Base-by-base conservation (phyloP, 257 asterid species). In the Solanum rostratum region DNA sequence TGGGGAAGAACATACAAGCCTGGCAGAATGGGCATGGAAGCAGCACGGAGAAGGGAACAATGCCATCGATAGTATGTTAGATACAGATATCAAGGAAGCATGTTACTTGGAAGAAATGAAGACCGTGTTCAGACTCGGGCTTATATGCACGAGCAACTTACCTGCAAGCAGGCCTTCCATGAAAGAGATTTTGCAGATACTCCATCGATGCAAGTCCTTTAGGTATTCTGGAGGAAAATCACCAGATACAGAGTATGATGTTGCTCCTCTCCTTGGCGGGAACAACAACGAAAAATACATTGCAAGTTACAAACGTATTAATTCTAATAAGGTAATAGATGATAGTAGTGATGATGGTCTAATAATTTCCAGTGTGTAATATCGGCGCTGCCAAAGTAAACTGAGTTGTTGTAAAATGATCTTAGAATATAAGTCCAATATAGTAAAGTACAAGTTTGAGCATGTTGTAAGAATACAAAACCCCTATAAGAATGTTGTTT, bases 21-120 rank as follows among this genome's bases (percentile, higher is more conserved):
- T 95, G 2, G 97, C 97, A 14, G 97, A 95, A 84, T 95, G 98
- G 98, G 98, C 98, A 7, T 94, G 98, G 98, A 90, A 70, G 88
- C 91, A 86, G 37, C 91, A 87, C 1, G 89, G 89, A 79, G 93
- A 94, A 83, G 98, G 91, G 57, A 50, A 76, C 62, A 90, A 82
- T 65, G 89, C 90, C 0, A 84, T 90, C 6, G 82, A 5, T 2
- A 92, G 91, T 37, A 88, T 71, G 2, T 16, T 93, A 66, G 98
- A 94, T 52, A 85, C 81, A 37, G 93, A 85, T 52, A 90, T 95
- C 14, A 91, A 83, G 86, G 92, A 90, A 46, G 86, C 90, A 30
- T 65, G 87, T 10, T 85, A 88, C 70, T 84, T 90, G 87, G 98
- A 93, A 59, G 95, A 91, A 46, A 89, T 93, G 90, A 62, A 59